phyloP scores from a whole-genome alignment of 1,139 yeast species.

The Protomyces inundatus region DNA sequence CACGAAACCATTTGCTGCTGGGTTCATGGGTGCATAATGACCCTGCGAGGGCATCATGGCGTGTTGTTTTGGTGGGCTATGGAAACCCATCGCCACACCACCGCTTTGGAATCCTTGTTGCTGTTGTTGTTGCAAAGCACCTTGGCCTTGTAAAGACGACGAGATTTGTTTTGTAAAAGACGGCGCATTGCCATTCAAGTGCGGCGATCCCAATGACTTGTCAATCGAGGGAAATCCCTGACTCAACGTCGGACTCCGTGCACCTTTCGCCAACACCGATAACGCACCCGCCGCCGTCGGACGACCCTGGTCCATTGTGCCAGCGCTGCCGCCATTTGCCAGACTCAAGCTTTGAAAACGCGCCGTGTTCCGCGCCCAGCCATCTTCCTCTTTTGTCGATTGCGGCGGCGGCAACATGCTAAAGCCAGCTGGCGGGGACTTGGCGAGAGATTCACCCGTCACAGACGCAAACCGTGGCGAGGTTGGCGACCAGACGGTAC shows the following conservation, averaged over 20 bases:
- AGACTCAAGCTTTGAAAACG: too few relatives aligned
- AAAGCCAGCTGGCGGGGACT: slow-evolving; percentile 19
- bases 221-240: neutral
- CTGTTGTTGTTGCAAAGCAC: neutral
- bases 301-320: neutral
- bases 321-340: neutral
- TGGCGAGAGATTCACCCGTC: slow-evolving; percentile 1
- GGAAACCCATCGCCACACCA: neutral
- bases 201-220: neutral
- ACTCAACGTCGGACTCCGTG: neutral
- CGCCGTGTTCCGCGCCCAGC: neutral
- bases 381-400: slow-evolving; percentile 8
- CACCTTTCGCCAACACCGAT: neutral
- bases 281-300: neutral
- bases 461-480: slow-evolving; percentile 10
- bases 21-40: neutral
- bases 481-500: slow-evolving; percentile 21
- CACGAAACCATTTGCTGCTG: slow-evolving; percentile 10
- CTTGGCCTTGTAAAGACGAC: too few relatives aligned
- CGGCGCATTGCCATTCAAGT: neutral
- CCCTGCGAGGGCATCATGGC: neutral
- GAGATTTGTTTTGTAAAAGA: neutral
- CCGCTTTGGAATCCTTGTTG: neutral
- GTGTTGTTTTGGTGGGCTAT: neutral
- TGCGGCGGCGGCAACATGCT: slow-evolving; percentile 21